Evolutionary conservation across 2,329 filamentous ascomycete species (phyloP).

Genomic region (Ophiostoma triangulosporum): DNA sequence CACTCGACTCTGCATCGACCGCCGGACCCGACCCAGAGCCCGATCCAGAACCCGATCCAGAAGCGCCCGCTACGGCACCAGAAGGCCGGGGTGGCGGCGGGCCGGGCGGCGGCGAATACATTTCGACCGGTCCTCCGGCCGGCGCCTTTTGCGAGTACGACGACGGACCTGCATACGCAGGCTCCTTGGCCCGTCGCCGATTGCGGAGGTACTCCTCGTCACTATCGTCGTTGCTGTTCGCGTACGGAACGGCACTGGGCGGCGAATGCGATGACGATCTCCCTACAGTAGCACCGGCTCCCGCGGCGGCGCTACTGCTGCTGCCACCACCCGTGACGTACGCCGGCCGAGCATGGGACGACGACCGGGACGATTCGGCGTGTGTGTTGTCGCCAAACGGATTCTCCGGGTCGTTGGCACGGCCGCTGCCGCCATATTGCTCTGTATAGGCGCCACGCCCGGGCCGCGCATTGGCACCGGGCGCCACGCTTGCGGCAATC

Average conservation of each 20-base stretch:
- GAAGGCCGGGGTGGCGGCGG: not conserved
- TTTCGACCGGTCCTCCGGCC: not conserved
- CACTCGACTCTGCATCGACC: constrained; percentile 1
- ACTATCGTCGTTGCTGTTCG: constrained; percentile 7
- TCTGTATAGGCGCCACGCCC: not conserved
- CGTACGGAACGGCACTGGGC: not conserved
- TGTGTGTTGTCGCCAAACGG: constrained; percentile 8
- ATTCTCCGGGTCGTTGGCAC: constrained; percentile 4
- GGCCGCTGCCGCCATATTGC: not conserved
- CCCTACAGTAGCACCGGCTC: too few species aligned
- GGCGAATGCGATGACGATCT: not conserved
- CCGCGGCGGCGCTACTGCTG: constrained; percentile 1
- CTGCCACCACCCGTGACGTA: not conserved
- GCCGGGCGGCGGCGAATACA: not conserved
- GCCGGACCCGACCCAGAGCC: not conserved
- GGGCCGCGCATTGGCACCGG: not conserved
- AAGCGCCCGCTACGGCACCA: not conserved
- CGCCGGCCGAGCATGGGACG: constrained; percentile 6
- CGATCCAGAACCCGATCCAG: not conserved
- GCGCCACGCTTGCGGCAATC: constrained; percentile 13
- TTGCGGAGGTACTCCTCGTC: constrained; percentile 11
- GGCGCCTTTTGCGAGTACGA: not conserved
- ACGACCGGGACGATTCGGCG: constrained; percentile 10
- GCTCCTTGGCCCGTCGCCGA: constrained; percentile 6
- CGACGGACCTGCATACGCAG: not conserved